A percentile compares a stretch with the other conserved stretches of the same genome.
Evolutionary conservation across 2,329 filamentous ascomycete genomes (phyloP).

Genomic region (Diaporthe sp.): DNA sequence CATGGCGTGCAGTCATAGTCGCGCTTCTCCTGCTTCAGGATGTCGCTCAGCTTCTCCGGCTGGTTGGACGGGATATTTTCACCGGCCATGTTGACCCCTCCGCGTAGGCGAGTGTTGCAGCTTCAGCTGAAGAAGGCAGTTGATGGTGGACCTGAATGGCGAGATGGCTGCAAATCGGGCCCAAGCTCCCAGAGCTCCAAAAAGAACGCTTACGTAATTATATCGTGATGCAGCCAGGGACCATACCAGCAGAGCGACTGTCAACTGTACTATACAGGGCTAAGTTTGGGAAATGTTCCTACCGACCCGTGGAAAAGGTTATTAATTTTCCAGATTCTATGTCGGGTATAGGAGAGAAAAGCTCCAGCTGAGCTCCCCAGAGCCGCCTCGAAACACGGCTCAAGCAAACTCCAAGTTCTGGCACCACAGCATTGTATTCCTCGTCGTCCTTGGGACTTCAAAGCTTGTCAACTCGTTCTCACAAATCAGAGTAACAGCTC

Average conservation of each 20-base stretch:
- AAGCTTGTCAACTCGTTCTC: too few relatives aligned
- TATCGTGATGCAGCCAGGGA: background rate
- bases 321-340: too few relatives aligned
- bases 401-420: too few relatives aligned
- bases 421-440: too few relatives aligned
- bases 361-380: too few relatives aligned
- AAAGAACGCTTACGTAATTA: slow-evolving; percentile 9
- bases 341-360: too few relatives aligned
- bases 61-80: slow-evolving; percentile 68
- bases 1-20: slow-evolving; percentile 80
- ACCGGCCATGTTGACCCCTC: slow-evolving; percentile 55
- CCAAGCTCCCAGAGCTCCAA: background rate
- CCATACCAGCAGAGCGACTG: background rate
- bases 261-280: too few relatives aligned
- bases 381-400: too few relatives aligned
- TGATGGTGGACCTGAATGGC: background rate
- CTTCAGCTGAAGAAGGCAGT: background rate
- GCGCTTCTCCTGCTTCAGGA: slow-evolving; percentile 66
- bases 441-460: too few relatives aligned
- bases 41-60: slow-evolving; percentile 72
- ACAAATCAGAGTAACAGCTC: too few relatives aligned
- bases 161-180: background rate
- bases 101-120: background rate
- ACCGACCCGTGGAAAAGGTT: too few relatives aligned
- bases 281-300: too few relatives aligned